These are phyloP conservation scores for Ganoderma meredithae DNA, from an alignment of 1,284 basidiomycete species.

Conservation along the genomic window DNA sequence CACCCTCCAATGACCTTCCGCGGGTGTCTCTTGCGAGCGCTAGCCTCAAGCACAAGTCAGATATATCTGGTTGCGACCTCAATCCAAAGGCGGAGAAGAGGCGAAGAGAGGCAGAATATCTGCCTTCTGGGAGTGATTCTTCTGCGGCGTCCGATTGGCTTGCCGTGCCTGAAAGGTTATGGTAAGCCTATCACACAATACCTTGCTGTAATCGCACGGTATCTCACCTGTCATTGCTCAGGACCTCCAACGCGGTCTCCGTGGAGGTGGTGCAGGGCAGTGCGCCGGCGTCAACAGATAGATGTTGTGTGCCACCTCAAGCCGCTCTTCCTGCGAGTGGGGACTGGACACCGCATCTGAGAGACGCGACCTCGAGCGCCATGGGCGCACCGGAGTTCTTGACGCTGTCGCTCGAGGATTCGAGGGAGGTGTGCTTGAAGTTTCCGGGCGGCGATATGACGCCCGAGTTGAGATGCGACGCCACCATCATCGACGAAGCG, in stretches of 20 bases:
- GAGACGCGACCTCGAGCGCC: neutral
- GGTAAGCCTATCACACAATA: constrained; percentile 1
- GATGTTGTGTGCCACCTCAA: neutral
- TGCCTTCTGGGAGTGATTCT: neutral
- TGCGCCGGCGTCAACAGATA: neutral
- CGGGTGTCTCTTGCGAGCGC: neutral
- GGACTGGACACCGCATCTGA: neutral
- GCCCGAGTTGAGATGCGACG: neutral
- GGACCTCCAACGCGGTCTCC: constrained; percentile 8
- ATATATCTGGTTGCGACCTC: constrained; percentile 1
- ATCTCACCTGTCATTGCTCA: neutral
- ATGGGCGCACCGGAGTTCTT: neutral
- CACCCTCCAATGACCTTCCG: neutral
- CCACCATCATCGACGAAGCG: neutral
- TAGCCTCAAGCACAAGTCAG: constrained; percentile 3
- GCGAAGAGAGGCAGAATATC: constrained; percentile 1
- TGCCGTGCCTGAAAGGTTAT: neutral
- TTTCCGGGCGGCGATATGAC: constrained; percentile 3
- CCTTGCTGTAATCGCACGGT: neutral
- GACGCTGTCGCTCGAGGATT: neutral
- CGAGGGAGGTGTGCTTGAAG: neutral
- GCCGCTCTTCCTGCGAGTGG: constrained; percentile 11
- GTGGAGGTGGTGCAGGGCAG: neutral
- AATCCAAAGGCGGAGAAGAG: constrained; percentile 10
- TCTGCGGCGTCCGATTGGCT: neutral